Base-by-base conservation (phyloP, 495 filamentous ascomycete genomes). In the Tuber aestivum region DNA sequence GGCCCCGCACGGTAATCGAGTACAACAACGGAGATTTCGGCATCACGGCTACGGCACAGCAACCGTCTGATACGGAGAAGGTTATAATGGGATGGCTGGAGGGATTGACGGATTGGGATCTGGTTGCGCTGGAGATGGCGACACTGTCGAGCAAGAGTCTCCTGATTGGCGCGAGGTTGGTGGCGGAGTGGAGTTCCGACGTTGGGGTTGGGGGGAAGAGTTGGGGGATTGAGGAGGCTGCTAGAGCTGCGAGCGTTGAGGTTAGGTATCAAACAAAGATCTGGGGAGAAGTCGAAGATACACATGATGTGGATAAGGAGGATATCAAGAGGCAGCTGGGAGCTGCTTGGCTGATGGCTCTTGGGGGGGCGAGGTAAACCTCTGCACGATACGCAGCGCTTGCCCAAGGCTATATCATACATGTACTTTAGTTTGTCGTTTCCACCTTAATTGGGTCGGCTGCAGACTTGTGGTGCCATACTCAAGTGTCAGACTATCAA, bases 231-330 rank as follows among this genome's bases (percentile, higher is more conserved):
- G 89, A 90, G 73, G 88, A 97, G 82, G 94, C 94, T 23, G 90
- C 92, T 5, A 85, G 89, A 83, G 90, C 93, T 38, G 90, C 91
- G 6, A 96, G 89, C 77, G 78, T 95, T 35, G 95, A 99, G 86
- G 93, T 97, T 27, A 87, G 87, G 77, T 97, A 93, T 91, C 95
- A 99, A 88, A 97, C 92, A 8, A 86, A 89, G 23, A 88, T 90
- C 85, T 98, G 95, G 94, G 95, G 95, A 2, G 94, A 96, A 86
- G 95, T 99, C 5, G 96, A 99, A 84, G 95, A 99, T 85, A 97
- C 94, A 61, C 96, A 99, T 85, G 95, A 99, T 89, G 95, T 99
- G 3, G 91, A 97, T 81, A 93, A 90, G 84, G 95, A 97, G 85
- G 95, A 99, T 85, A 65, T 98, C 79, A 88, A 88, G 84, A 88